Evolutionary conservation across 768 basidiomycete species (phyloP).

Genomic region (Hypholoma fasciculare): DNA sequence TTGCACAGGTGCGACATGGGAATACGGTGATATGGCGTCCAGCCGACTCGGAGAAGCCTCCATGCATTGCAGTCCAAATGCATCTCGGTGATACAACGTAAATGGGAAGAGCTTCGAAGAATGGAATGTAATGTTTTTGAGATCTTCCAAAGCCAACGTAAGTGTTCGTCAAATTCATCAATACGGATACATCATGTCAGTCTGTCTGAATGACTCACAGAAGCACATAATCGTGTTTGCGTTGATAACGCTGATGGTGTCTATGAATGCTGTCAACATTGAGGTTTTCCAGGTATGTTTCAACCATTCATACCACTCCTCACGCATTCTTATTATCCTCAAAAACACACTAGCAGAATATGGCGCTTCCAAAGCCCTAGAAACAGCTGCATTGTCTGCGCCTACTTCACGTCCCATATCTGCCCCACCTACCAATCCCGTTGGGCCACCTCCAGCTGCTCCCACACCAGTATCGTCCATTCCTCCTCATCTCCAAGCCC

Average conservation of each 20-base stretch:
- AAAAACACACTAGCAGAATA: constrained; percentile 68
- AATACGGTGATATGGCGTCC: neutral
- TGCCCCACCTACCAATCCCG: constrained; percentile 20
- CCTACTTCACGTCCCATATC: neutral
- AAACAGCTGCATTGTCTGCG: constrained; percentile 18
- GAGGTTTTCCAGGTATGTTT: constrained; percentile 70
- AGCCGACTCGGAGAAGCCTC: neutral
- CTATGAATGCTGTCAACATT: constrained; percentile 70
- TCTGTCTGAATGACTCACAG: neutral
- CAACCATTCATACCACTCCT: neutral
- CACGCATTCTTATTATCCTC: neutral
- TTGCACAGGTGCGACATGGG: neutral
- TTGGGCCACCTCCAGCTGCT: constrained; percentile 26
- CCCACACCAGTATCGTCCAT: constrained; percentile 43
- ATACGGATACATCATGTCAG: neutral
- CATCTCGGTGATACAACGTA: neutral
- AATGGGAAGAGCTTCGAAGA: neutral
- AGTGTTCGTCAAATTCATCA: neutral
- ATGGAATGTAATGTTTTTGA: neutral
- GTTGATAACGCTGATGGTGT: constrained; percentile 75
- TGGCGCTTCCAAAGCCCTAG: constrained; percentile 26
- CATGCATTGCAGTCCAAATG: neutral
- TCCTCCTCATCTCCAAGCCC: constrained; percentile 44
- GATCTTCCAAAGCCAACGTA: neutral
- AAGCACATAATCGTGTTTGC: constrained; percentile 59